phyloP scores from a whole-genome alignment of 2,329 filamentous ascomycete species.

The Claviceps maximensis region DNA sequence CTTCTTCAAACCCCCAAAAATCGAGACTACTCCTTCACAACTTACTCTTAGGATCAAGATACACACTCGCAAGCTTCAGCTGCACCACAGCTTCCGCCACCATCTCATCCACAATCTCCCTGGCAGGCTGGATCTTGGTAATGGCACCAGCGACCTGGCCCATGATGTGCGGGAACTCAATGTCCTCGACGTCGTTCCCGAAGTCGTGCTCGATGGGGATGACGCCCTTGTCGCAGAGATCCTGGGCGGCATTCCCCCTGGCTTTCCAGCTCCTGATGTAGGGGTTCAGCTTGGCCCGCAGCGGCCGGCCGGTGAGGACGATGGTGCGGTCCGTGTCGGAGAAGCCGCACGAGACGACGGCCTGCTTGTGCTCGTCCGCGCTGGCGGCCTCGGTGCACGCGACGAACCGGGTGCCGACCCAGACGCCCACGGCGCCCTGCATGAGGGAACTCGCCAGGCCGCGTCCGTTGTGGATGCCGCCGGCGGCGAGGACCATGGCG shows the following conservation, averaged over 20 bases:
- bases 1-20: not conserved
- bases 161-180: constrained; percentile 85
- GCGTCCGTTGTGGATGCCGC: constrained; percentile 73
- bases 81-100: constrained; percentile 60
- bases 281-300: constrained; percentile 69
- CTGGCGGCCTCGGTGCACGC: constrained; percentile 71
- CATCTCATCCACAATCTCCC: constrained; percentile 82
- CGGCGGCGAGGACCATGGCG: constrained; percentile 77
- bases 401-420: constrained; percentile 91
- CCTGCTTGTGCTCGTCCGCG: constrained; percentile 69
- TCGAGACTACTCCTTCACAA: not conserved
- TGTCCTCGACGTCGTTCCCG: constrained; percentile 58
- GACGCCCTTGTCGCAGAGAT: constrained; percentile 61
- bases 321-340: constrained; percentile 73
- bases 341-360: constrained; percentile 66
- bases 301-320: constrained; percentile 67
- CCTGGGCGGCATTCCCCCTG: constrained; percentile 58
- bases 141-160: constrained; percentile 81
- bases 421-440: constrained; percentile 78
- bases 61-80: constrained; percentile 48
- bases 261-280: constrained; percentile 75
- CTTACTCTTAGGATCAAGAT: constrained; percentile 27
- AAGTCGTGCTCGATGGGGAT: constrained; percentile 75
- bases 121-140: constrained; percentile 63
- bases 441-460: constrained; percentile 71